Evolutionary conservation across 2,329 filamentous ascomycete genomes (phyloP).

Genomic region (Penicillium expansum): DNA sequence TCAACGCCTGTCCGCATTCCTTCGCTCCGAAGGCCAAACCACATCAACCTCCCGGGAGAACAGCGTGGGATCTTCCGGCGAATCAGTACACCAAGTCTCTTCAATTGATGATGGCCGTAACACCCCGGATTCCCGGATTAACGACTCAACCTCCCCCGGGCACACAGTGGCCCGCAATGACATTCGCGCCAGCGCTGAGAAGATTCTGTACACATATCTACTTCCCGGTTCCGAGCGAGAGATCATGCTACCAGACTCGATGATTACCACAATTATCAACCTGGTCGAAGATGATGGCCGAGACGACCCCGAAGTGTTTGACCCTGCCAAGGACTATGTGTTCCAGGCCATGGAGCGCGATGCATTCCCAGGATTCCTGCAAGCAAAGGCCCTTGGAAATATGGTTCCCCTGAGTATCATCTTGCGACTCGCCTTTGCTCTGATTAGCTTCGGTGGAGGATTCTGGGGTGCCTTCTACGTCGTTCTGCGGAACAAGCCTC

Average conservation of each 20-base stretch:
- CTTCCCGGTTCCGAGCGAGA: constrained; percentile 94
- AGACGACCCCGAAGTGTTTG: constrained; percentile 96
- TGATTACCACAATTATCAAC: constrained; percentile 79
- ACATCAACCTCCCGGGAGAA: constrained; percentile 54
- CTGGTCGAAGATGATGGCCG: constrained; percentile 87
- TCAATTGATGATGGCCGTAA: constrained; percentile 52
- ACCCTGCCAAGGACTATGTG: constrained; percentile 96
- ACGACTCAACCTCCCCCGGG: constrained; percentile 74
- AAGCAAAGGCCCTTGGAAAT: constrained; percentile 93
- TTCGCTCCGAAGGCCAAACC: constrained; percentile 60
- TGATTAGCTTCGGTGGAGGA: constrained; percentile 82
- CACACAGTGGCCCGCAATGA: constrained; percentile 85
- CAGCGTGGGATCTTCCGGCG: constrained; percentile 47
- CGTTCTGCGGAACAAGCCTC: constrained; percentile 80
- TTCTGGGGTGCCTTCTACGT: constrained; percentile 94
- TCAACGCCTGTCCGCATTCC: constrained; percentile 85
- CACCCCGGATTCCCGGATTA: constrained; percentile 60
- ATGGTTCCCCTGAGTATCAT: constrained; percentile 88
- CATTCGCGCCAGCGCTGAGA: constrained; percentile 89
- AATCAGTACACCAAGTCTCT: constrained; percentile 38
- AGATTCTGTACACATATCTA: constrained; percentile 97
- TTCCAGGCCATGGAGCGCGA: constrained; percentile 99
- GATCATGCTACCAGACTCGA: constrained; percentile 85
- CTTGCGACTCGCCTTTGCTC: constrained; percentile 77
- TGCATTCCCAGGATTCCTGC: constrained; percentile 94